Base-by-base conservation (phyloP, 2,329 filamentous ascomycete genomes). In the Fusarium compactum region DNA sequence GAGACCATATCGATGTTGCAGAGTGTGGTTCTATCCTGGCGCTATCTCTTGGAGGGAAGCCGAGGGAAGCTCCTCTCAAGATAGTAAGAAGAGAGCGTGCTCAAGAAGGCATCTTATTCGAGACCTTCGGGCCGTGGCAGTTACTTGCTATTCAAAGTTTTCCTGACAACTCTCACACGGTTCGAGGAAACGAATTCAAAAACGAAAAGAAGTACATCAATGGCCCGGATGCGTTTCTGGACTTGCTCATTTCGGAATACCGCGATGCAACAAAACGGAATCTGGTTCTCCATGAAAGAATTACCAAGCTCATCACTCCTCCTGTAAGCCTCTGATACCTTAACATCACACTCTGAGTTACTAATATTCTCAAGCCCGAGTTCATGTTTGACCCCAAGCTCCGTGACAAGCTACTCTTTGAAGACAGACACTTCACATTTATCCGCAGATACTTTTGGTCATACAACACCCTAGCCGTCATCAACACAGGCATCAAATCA, bases 371-470 rank as follows among this genome's bases (percentile, higher is more conserved):
- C 18, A 30, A 80, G 82, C 79, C 81, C 7, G 81, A 86, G 30
- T 90, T 90, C 75, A 86, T 90, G 77, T 90, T 90, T 71, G 82
- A 89, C 65, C 80, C 81, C 41, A 80, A 82, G 22, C 77, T 89
- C 8, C 82, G 88, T 15, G 87, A 89, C 76, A 84, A 85, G 68
- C 82, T 89, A 0, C 81, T 90, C 2, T 90, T 90, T 69, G 88
- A 90, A 75, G 88, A 90, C 72, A 82, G 83, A 55, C 78, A 87
- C 58, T 90, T 89, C 71, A 90, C 87, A 2, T 89, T 87, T 78
- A 88, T 87, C 18, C 82, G 87, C 1, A 83, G 87, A 18, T 90
- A 90, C 72, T 90, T 90, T 73, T 90, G 87, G 84, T 87, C 86
- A 1, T 89, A 85, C 71, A 88, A 89, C 76, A 87, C 87, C 5